Evolutionary conservation across 108 stramenopile genomes (phyloP).

Genomic region (Nannochloropsis gaditana): DNA sequence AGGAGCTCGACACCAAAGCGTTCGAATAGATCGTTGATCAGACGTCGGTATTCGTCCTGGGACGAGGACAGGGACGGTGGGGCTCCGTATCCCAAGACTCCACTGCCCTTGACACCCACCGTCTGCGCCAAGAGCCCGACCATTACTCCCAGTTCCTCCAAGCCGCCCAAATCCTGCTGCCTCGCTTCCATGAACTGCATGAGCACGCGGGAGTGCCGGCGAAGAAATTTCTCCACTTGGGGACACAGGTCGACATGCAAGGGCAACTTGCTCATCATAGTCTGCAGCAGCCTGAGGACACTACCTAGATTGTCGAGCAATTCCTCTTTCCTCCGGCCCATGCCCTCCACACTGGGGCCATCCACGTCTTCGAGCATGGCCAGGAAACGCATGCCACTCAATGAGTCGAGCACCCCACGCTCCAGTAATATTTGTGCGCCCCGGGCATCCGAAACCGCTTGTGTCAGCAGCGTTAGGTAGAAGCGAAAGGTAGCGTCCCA

Average conservation of each 20-base stretch:
- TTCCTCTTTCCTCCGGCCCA: not conserved
- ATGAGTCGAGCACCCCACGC: not conserved
- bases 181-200: not conserved
- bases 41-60: not conserved
- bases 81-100: not conserved
- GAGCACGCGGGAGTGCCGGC: not conserved
- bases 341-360: not conserved
- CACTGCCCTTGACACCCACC: not conserved
- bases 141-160: conserved; percentile 4
- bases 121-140: not conserved
- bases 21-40: not conserved
- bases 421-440: not conserved
- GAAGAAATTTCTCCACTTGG: not conserved
- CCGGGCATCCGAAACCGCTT: not conserved
- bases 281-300: not conserved
- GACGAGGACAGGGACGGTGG: not conserved
- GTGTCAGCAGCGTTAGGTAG: not conserved
- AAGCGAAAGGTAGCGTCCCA: not conserved
- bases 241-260: not conserved
- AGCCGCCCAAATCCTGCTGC: not conserved
- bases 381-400: not conserved
- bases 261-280: not conserved
- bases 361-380: conserved; percentile 8
- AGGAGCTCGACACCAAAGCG: not conserved
- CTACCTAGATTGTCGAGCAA: not conserved